Evolutionary conservation across 805 yeast species (phyloP), one percentile per base, ranked within the genome.

Genomic region (Saturnispora hagleri): DNA sequence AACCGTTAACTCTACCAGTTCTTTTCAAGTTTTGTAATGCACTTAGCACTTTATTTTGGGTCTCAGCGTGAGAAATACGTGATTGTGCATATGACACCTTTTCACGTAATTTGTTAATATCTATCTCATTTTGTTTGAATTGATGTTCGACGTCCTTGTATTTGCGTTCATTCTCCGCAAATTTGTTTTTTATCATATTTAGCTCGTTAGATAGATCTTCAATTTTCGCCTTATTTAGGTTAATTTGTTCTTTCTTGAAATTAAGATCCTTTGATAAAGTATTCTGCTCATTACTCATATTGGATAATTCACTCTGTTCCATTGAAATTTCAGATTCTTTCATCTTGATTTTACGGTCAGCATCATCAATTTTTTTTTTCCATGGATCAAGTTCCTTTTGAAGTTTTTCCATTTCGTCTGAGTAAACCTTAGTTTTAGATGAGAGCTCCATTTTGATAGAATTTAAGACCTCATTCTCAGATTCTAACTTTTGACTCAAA

Each of bases 1-100:
- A 87, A 0, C 98, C 99, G 6, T 71, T 70, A 24, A 95, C 77
- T 59, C 96, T 75, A 5, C 97, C 97, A 3, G 93, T 76, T 51
- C 82, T 81, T 52, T 84, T 84, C 38, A 93, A 69, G 55, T 84
- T 77, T 53, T 74, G 70, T 51, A 93, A 73, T 15, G 89, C 85
- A 0, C 81, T 63, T 18, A 89, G 71, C 4, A 93, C 95, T 53
- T 81, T 78, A 58, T 79, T 86, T 60, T 84, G 88, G 54, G 86
- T 84, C 59, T 85, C 83, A 15, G 72, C 70, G 20, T 70, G 77
- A 2, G 79, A 71, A 10, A 82, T 69, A 2, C 86, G 74, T 24
- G 76, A 75, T 41, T 77, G 71, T 0, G 96, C 88, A 18, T 86
- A 95, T 43, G 76, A 74, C 1, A 83, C 76, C 46, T 74, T 79